These are phyloP conservation scores for Pharnaceum exiguum DNA, from an alignment of 148 eudicot genomes.

Conservation along the genomic window DNA sequence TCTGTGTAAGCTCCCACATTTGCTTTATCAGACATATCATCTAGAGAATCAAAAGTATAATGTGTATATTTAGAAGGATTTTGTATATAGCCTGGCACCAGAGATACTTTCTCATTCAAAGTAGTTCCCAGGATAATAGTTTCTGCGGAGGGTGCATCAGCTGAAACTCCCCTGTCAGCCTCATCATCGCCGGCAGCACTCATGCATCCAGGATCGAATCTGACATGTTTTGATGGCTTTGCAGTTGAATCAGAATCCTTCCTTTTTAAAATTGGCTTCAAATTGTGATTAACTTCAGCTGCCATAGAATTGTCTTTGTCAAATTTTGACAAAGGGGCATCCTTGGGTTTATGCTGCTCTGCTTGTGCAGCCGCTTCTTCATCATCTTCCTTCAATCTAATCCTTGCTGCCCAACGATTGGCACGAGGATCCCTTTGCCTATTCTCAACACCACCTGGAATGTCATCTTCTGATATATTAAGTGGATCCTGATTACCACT, in stretches of 20 bases:
- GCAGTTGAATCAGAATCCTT: constrained; percentile 27
- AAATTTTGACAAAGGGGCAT: constrained; percentile 6
- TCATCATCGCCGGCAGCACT: constrained; percentile 10
- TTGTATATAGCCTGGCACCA: constrained; percentile 39
- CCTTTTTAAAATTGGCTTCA: constrained; percentile 45
- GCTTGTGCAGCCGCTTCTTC: constrained; percentile 17
- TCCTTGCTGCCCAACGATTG: constrained; percentile 35
- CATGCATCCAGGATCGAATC: constrained; percentile 40
- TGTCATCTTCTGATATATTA: constrained; percentile 4
- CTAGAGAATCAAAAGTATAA: constrained; percentile 36
- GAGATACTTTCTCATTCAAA: constrained; percentile 10
- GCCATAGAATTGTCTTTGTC: constrained; percentile 3
- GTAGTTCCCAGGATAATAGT: not conserved
- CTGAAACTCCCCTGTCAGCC: constrained; percentile 1
- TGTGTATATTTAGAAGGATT: constrained; percentile 46
- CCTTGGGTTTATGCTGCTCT: constrained; percentile 8
- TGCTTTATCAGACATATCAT: constrained; percentile 23
- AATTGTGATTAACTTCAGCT: constrained; percentile 13
- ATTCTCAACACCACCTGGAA: constrained; percentile 5
- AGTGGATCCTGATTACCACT: not conserved
- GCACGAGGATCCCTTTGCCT: constrained; percentile 36
- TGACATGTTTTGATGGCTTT: constrained; percentile 41
- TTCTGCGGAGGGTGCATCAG: not conserved
- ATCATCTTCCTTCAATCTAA: constrained; percentile 42
- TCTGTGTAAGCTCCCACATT: constrained; percentile 22